Percentiles rank a stretch among this genome's conserved stretches.
Evolutionary conservation across 2,329 filamentous ascomycete species (phyloP).

Genomic region (Microascus cirrosus): DNA sequence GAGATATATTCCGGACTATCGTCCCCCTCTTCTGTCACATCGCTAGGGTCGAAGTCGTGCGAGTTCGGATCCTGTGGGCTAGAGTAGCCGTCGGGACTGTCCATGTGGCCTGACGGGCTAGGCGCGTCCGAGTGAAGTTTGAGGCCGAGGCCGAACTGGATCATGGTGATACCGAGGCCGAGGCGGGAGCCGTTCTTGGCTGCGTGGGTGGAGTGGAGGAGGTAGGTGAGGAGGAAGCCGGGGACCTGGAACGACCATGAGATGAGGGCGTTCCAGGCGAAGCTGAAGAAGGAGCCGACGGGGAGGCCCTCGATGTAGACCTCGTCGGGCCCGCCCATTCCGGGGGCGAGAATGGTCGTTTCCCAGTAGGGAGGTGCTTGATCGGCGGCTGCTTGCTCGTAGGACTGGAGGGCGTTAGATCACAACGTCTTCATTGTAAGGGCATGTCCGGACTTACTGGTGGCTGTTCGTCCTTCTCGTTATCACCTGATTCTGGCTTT

Average conservation of each 20-base stretch:
- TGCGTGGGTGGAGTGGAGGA: conserved; percentile 93
- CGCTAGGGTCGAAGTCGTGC: conserved; percentile 73
- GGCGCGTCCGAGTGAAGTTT: conserved; percentile 31
- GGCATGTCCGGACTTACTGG: conserved; percentile 53
- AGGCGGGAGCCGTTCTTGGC: conserved; percentile 95
- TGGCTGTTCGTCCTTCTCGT: conserved; percentile 73
- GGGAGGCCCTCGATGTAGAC: conserved; percentile 96
- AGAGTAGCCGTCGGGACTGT: conserved; percentile 47
- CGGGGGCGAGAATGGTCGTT: conserved; percentile 91
- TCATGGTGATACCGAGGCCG: conserved; percentile 85
- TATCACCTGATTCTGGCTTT: conserved; percentile 68
- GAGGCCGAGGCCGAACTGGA: conserved; percentile 97
- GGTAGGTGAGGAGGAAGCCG: conserved; percentile 94
- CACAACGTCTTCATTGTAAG: neutral
- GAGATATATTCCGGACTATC: conserved; percentile 46
- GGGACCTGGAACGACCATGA: conserved; percentile 95
- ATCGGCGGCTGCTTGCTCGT: conserved; percentile 96
- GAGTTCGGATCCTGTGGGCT: conserved; percentile 78
- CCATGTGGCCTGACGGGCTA: conserved; percentile 30
- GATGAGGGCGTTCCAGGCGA: conserved; percentile 91
- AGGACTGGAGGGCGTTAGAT: conserved; percentile 49
- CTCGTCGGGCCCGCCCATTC: conserved; percentile 80
- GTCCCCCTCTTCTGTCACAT: conserved; percentile 37
- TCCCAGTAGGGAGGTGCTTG: conserved; percentile 98
- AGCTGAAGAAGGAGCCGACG: conserved; percentile 77